A percentile compares a stretch with the other conserved stretches of the same genome.
These are phyloP conservation scores for Trichoderma lentiforme DNA, from an alignment of 2,329 filamentous ascomycete genomes.

Conservation along the genomic window DNA sequence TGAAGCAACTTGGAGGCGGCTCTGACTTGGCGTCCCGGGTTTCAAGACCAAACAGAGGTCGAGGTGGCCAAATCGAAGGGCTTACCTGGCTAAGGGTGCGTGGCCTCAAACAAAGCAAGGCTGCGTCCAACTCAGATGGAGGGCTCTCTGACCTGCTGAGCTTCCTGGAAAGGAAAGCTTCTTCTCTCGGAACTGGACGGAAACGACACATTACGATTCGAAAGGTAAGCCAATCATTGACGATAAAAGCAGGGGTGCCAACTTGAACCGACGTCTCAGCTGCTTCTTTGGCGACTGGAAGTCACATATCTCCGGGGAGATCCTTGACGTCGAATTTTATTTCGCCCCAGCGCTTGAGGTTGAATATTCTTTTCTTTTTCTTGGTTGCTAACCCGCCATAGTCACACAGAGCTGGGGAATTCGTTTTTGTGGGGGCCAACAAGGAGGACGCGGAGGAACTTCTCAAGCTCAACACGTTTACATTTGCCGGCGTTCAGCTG, in stretches of 20 bases:
- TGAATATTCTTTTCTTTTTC: constrained; percentile 38
- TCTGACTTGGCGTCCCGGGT: constrained; percentile 35
- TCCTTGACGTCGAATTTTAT: constrained; percentile 11
- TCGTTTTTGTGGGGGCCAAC: constrained; percentile 64
- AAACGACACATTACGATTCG: constrained; percentile 60
- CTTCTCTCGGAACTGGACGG: constrained; percentile 45
- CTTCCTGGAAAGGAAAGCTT: constrained; percentile 70
- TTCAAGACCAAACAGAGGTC: constrained; percentile 29
- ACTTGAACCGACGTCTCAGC: constrained; percentile 16
- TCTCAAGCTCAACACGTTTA: constrained; percentile 64
- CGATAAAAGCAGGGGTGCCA: constrained; percentile 29
- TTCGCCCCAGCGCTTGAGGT: constrained; percentile 19
- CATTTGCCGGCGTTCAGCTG: constrained; percentile 64
- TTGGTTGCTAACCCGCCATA: constrained; percentile 66
- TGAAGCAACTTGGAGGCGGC: constrained; percentile 40
- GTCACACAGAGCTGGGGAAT: constrained; percentile 67
- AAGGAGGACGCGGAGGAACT: constrained; percentile 63
- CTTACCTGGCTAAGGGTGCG: constrained; percentile 47
- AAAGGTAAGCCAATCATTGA: constrained; percentile 65
- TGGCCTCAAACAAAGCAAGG: constrained; percentile 68
- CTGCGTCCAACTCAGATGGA: constrained; percentile 61
- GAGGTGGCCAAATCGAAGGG: constrained; percentile 24
- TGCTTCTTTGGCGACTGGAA: constrained; percentile 16
- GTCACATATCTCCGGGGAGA: constrained; percentile 11
- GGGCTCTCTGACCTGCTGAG: constrained; percentile 61